Evolutionary conservation across 2,329 filamentous ascomycete species (phyloP).

Genomic region (Ceratocystis cacaofunesta): DNA sequence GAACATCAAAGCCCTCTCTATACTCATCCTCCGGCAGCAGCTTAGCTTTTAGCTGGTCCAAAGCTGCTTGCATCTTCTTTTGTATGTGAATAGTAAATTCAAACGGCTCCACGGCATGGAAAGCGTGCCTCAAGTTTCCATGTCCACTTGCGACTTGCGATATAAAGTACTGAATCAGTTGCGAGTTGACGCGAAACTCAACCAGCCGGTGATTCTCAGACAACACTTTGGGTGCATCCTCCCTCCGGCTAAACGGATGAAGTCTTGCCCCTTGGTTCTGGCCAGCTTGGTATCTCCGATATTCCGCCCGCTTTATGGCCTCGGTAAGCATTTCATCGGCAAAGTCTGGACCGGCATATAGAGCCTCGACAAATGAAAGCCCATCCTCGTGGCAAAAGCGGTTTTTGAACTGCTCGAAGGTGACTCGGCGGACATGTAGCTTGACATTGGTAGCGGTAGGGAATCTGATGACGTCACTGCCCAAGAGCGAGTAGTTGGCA

Average conservation of each 20-base stretch:
- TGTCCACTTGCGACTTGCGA: background rate
- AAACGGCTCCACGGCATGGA: background rate
- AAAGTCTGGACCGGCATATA: slow-evolving; percentile 21
- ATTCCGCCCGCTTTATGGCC: background rate
- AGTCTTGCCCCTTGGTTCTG: too few species aligned
- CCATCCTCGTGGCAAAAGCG: slow-evolving; percentile 25
- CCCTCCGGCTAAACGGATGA: too few species aligned
- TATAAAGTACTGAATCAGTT: background rate
- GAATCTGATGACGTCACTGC: background rate
- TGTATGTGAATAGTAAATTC: background rate
- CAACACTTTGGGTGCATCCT: background rate
- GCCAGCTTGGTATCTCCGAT: background rate
- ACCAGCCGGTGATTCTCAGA: background rate
- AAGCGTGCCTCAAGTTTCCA: background rate
- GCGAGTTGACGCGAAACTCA: background rate
- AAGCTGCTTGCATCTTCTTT: background rate
- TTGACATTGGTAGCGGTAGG: background rate
- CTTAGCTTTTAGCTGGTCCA: background rate
- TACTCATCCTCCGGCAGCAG: background rate
- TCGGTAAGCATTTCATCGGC: background rate
- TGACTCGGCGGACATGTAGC: slow-evolving; percentile 25
- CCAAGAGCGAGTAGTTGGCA: too few species aligned
- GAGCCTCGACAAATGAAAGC: slow-evolving; percentile 29
- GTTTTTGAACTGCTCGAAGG: slow-evolving; percentile 33
- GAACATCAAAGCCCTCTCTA: background rate